These are phyloP conservation scores for Arthrinium phaeospermum DNA, from an alignment of 2,329 filamentous ascomycete species.

Conservation along the genomic window DNA sequence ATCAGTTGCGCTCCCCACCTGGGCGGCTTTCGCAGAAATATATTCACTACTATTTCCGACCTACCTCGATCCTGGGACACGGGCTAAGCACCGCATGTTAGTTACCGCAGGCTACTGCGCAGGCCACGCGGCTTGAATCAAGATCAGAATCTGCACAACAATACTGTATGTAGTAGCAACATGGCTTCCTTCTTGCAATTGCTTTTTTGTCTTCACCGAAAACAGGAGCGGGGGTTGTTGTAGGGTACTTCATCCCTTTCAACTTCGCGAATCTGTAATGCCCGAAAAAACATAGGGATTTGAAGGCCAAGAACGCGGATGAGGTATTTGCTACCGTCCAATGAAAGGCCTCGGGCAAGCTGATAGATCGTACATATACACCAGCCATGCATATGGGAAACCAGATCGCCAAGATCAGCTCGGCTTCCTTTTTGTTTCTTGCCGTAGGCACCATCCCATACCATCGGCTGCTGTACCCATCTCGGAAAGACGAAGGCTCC, in stretches of 20 bases:
- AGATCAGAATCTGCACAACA: neutral
- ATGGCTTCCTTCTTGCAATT: neutral
- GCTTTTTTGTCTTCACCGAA: neutral
- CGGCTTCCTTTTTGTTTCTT: neutral
- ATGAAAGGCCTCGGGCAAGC: neutral
- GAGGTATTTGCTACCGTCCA: neutral
- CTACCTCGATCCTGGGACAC: neutral
- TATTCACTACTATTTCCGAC: neutral
- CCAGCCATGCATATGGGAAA: neutral
- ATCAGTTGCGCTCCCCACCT: neutral
- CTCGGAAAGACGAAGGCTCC: neutral
- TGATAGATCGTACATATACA: constrained; percentile 1
- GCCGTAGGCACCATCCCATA: neutral
- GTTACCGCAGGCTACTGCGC: neutral
- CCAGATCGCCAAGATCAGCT: neutral
- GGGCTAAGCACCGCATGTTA: neutral
- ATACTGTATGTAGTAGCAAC: neutral
- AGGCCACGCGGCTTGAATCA: neutral
- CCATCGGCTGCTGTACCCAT: neutral
- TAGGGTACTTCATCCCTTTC: neutral
- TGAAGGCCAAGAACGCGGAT: neutral
- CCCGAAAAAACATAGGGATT: neutral
- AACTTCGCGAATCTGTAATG: neutral
- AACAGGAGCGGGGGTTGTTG: neutral
- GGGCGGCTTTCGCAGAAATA: neutral